Percentiles rank a stretch among this genome's conserved stretches.
These are phyloP conservation scores for Mortierella sp. DNA, from an alignment of 371 early-diverging fungal genomes.

Conservation along the genomic window DNA sequence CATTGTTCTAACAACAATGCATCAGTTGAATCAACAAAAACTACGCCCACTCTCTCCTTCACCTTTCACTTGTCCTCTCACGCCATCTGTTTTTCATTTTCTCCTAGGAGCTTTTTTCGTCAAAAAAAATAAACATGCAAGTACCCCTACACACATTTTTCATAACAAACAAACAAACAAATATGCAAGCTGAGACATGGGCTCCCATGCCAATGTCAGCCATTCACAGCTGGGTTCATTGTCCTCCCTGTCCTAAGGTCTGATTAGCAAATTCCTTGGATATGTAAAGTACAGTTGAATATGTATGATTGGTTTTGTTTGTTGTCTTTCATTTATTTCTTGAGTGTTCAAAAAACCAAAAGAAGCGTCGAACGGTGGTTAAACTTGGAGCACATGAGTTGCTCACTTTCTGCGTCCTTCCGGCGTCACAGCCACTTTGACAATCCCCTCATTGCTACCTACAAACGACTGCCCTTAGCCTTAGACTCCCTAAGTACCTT, in stretches of 20 bases:
- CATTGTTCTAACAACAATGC: background rate
- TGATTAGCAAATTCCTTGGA: background rate
- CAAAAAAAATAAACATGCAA: background rate
- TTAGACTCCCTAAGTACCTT: constrained; percentile 67
- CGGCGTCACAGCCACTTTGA: background rate
- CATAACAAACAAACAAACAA: background rate
- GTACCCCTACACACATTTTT: background rate
- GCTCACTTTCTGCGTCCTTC: no score
- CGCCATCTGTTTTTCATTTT: background rate
- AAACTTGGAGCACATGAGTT: no score
- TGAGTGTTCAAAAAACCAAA: no score
- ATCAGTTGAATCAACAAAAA: background rate
- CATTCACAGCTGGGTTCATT: background rate
- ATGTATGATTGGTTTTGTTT: no score
- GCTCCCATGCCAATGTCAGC: background rate
- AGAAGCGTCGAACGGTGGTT: no score
- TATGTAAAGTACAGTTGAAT: no score
- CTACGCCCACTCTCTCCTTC: background rate
- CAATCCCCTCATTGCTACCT: background rate
- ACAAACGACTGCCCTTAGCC: constrained; percentile 67
- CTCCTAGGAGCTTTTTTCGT: background rate
- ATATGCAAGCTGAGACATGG: background rate
- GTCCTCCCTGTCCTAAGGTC: no score
- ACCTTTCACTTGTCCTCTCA: no score
- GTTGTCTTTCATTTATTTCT: no score